A percentile compares a stretch with the other conserved stretches of the same genome.
These are phyloP conservation scores for Orychophragmus violaceus DNA, from an alignment of 345 rosid species.

Conservation along the genomic window DNA sequence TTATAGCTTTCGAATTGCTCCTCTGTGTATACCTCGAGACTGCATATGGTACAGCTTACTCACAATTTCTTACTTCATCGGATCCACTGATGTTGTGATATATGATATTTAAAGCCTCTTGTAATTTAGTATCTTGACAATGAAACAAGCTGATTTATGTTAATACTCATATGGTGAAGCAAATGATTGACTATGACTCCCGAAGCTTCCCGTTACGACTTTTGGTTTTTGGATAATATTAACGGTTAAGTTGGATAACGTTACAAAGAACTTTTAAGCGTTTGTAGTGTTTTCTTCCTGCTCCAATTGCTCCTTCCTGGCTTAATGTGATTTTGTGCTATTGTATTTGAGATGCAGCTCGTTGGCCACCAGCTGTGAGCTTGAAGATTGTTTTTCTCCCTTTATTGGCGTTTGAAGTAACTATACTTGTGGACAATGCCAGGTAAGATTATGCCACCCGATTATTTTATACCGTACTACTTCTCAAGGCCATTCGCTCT, in stretches of 20 bases:
- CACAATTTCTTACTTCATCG: neutral
- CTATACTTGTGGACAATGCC: conserved; percentile 79
- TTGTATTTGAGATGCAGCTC: conserved; percentile 10
- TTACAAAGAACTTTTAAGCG: neutral
- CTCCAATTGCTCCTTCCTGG: neutral
- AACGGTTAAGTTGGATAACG: neutral
- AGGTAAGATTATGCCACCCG: conserved; percentile 36
- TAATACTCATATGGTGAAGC: neutral
- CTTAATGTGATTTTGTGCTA: neutral
- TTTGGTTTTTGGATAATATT: neutral
- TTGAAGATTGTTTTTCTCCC: conserved; percentile 94
- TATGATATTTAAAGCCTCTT: neutral
- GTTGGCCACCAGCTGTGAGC: conserved; percentile 53
- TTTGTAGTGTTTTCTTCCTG: neutral
- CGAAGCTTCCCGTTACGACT: neutral
- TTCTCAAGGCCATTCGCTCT: neutral
- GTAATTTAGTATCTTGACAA: neutral
- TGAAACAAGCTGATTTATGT: neutral
- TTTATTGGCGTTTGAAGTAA: conserved; percentile 63
- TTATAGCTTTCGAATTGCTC: conserved; percentile 88
- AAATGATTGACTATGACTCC: neutral
- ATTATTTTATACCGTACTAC: neutral
- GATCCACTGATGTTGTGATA: neutral
- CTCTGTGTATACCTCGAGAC: conserved; percentile 96
- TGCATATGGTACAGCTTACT: conserved; percentile 43